Evolutionary conservation across 768 basidiomycete genomes (phyloP).

Genomic region (Asterophora lycoperdoides): DNA sequence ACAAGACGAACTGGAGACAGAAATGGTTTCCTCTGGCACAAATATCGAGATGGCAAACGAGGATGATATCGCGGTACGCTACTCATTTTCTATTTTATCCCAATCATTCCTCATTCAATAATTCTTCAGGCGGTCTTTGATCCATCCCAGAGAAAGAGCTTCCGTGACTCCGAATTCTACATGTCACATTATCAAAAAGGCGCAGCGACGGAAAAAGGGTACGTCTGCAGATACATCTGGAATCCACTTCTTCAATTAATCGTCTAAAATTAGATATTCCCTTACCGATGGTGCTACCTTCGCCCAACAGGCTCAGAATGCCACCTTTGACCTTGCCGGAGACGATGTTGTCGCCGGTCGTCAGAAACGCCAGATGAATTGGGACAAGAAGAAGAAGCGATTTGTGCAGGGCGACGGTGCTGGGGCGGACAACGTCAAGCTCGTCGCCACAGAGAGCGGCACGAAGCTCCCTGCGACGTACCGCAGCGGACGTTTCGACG

Average conservation of each 20-base stretch:
- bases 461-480: constrained; percentile 87
- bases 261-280: constrained; percentile 61
- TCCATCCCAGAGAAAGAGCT: constrained; percentile 47
- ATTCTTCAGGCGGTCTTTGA: constrained; percentile 62
- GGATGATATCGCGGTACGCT: constrained; percentile 64
- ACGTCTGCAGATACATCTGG: constrained; percentile 19
- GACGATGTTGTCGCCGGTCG: constrained; percentile 66
- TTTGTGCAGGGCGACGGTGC: constrained; percentile 82
- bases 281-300: constrained; percentile 86
- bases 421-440: constrained; percentile 90
- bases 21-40: constrained; percentile 26
- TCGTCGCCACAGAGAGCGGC: constrained; percentile 91
- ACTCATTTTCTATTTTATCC: neutral
- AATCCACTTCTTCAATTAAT: neutral
- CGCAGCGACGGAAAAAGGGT: constrained; percentile 88
- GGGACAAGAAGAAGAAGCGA: constrained; percentile 97
- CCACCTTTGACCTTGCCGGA: constrained; percentile 77
- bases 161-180: constrained; percentile 82
- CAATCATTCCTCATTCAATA: constrained; percentile 1
- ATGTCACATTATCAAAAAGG: constrained; percentile 91
- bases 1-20: constrained; percentile 31
- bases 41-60: constrained; percentile 74
- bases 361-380: constrained; percentile 65
- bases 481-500: constrained; percentile 90
- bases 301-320: constrained; percentile 73